phyloP scores from a whole-genome alignment of 768 basidiomycete genomes.

The Naganishia vishniacii region DNA sequence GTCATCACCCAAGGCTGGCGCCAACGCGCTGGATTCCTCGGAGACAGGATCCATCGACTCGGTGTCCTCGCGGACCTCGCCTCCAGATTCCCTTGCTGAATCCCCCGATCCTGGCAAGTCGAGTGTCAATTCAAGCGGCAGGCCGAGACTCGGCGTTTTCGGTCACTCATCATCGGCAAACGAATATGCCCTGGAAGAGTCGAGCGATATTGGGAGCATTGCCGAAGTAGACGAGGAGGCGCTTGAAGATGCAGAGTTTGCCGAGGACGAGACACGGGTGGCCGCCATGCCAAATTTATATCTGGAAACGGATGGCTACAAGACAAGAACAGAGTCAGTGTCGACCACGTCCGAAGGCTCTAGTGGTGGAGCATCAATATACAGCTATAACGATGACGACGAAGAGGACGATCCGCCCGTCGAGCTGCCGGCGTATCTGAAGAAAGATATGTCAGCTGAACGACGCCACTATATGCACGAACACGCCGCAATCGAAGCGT shows the following conservation, averaged over 20 bases:
- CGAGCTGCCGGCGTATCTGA: slow-evolving; percentile 22
- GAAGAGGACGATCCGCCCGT: slow-evolving; percentile 17
- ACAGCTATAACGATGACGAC: slow-evolving; percentile 4
- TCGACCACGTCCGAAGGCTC: slow-evolving; percentile 4
- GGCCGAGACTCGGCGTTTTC: not conserved
- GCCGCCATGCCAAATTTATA: not conserved
- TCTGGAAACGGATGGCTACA: not conserved
- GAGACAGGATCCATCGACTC: not conserved
- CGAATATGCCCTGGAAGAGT: slow-evolving; percentile 18
- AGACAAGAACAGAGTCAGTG: slow-evolving; percentile 5
- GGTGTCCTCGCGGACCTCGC: not conserved
- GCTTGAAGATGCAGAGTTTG: slow-evolving; percentile 25
- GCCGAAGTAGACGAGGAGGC: slow-evolving; percentile 22
- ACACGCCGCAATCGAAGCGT: not conserved
- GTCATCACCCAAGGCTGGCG: slow-evolving; percentile 2
- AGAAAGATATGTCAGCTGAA: slow-evolving; percentile 21
- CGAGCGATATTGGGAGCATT: slow-evolving; percentile 16
- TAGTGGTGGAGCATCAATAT: slow-evolving; percentile 3
- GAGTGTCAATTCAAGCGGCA: not conserved
- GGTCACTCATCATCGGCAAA: not conserved
- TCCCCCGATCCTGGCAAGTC: not conserved
- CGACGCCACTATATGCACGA: slow-evolving; percentile 17
- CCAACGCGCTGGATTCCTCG: not conserved
- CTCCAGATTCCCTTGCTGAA: slow-evolving; percentile 1
- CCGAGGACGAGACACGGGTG: not conserved